Base-by-base conservation (phyloP, 495 filamentous ascomycete genomes). In the Xylaria acuta region DNA sequence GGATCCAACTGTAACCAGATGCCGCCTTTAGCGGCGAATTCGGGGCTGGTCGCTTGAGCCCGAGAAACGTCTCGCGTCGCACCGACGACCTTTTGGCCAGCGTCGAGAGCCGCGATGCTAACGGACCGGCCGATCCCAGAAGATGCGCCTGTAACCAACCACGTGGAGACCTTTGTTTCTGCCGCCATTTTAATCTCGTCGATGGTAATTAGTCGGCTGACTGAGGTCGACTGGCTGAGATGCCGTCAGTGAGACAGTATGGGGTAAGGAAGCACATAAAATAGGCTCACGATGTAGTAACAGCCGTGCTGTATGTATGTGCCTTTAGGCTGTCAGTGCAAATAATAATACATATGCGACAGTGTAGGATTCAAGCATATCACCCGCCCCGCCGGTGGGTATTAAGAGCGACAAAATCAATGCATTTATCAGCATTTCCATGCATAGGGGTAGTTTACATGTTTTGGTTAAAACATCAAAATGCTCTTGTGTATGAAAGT, bases 71-170 rank as follows among this genome's bases (percentile, higher is more conserved):
- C 3, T 65, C 87, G 87, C 3, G 83, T 83, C 41, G 87, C 83
- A 2, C 81, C 88, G 51, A 90, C 81, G 27, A 90, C 88, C 30
- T 77, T 78, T 75, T 87, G 80, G 16, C 86, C 86, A 4, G 81
- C 78, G 2, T 64, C 32, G 11, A 88, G 84, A 22, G 84, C 86
- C 4, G 77, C 73, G n/a, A 79, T 65, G 38, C 85, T 82, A 22
- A 89, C 82, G 25, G 80, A 73, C 12, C 74, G 60, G 34, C 88
- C 88, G 62, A 90, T 84, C 49, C 88, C 88, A 7, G 81, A 82
- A 0, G 86, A 87, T 64, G 82, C 78, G 64, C 85, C 88, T 0
- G 86, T 89, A 62, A 89, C 85, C 67, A 90, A 77, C 83, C 85
- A 90, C 54, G 65, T 69, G 20, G 64, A 73, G 8, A 27, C 38